Conservation (phyloP, 139 green algal genomes). For the Trebouxia sp. region DNA sequence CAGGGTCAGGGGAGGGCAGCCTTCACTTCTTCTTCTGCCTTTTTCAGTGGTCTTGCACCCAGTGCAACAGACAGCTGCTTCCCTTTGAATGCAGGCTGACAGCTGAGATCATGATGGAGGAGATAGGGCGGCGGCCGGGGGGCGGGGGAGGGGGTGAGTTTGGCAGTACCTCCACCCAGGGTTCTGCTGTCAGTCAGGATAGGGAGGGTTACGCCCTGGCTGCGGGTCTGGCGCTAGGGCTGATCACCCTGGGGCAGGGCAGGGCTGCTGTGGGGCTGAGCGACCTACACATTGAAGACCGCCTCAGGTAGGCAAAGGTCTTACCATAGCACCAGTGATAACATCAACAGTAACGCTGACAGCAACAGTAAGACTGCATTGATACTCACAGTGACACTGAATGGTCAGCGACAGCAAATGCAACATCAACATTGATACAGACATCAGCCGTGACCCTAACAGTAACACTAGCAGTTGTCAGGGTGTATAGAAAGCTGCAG, state of each 20-base stretch:
- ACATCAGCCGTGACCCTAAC: too few relatives aligned
- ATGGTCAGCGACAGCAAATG: too few relatives aligned
- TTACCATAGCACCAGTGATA: too few relatives aligned
- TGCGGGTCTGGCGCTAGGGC: conserved; percentile 88
- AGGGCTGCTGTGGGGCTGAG: conserved; percentile 60
- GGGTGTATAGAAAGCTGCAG: too few relatives aligned
- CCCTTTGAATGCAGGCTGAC: conserved; percentile 78
- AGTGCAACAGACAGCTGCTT: too few relatives aligned
- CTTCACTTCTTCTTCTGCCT: too few relatives aligned
- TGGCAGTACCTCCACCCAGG: conserved; percentile 1
- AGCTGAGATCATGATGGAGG: conserved; percentile 85
- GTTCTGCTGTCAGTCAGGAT: conserved; percentile 56
- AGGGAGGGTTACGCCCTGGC: conserved; percentile 89
- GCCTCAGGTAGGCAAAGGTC: conserved; percentile 53
- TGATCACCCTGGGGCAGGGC: conserved; percentile 85
- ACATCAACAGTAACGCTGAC: too few relatives aligned
- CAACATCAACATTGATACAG: too few relatives aligned
- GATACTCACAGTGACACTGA: too few relatives aligned
- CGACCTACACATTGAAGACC: conserved; percentile 80
- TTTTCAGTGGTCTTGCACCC: too few relatives aligned
- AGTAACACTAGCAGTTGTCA: too few relatives aligned
- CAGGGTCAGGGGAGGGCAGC: conserved; percentile 45
- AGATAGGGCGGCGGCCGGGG: conserved; percentile 79
- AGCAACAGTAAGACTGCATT: too few relatives aligned
- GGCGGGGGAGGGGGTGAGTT: conserved; percentile 19